phyloP scores from a whole-genome alignment of 345 rosid species.

The Geranium rotundifolium region DNA sequence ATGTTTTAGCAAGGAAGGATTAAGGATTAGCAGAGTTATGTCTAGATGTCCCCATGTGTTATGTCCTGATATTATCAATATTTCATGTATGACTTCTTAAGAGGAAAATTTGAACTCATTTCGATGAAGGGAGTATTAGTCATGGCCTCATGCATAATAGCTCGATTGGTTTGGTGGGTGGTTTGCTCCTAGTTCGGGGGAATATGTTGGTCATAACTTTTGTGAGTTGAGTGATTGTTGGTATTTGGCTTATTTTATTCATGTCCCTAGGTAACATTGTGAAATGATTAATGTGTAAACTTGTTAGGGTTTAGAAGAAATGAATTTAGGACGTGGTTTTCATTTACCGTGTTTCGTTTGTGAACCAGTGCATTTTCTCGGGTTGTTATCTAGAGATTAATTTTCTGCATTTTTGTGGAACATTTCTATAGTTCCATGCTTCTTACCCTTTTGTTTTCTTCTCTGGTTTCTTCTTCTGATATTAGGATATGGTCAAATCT shows the following conservation, averaged over 20 bases:
- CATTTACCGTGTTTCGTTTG: neutral
- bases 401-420: neutral
- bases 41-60: no score
- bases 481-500: constrained; percentile 47
- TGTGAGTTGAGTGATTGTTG: no score
- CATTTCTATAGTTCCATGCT: neutral
- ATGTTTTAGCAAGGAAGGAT: no score
- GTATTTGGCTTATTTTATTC: no score
- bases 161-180: neutral
- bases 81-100: no score
- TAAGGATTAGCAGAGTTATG: no score
- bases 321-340: neutral
- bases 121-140: no score
- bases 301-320: neutral
- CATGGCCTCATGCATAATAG: neutral
- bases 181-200: neutral
- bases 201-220: neutral
- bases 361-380: neutral
- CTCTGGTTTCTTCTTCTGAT: constrained; percentile 1
- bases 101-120: no score
- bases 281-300: no score
- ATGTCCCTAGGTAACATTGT: neutral
- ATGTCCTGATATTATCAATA: no score
- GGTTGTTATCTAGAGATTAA: neutral
- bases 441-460: neutral